phyloP scores from a whole-genome alignment of 495 filamentous ascomycete species.

The Daldinia concentrica region DNA sequence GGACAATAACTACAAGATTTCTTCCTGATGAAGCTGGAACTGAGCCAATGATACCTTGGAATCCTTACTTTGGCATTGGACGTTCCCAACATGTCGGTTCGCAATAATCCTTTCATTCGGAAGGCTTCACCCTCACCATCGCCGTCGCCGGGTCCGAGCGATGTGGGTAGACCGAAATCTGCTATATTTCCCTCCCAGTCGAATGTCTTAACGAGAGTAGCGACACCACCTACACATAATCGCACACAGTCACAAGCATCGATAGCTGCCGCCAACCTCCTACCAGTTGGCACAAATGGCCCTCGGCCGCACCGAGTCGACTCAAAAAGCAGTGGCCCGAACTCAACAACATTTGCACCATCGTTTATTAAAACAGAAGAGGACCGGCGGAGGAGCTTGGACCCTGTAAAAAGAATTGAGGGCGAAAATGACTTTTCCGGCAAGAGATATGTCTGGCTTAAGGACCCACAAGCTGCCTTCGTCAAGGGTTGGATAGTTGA shows the following conservation, averaged over 20 bases:
- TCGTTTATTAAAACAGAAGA: conserved; percentile 92
- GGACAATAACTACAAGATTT: conserved; percentile 11
- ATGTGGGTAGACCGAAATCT: conserved; percentile 73
- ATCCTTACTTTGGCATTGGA: conserved; percentile 49
- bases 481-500: conserved; percentile 91
- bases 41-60: conserved; percentile 18
- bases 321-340: conserved; percentile 64
- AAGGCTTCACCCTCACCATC: conserved; percentile 68
- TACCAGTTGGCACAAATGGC: conserved; percentile 44
- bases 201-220: conserved; percentile 55
- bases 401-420: conserved; percentile 80
- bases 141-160: conserved; percentile 61
- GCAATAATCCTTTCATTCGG: conserved; percentile 80
- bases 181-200: conserved; percentile 65
- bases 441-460: conserved; percentile 98
- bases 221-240: conserved; percentile 49
- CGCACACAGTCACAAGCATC: conserved; percentile 58
- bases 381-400: conserved; percentile 68
- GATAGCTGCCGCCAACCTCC: conserved; percentile 37
- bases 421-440: conserved; percentile 98
- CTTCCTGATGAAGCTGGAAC: conserved; percentile 20
- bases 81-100: conserved; percentile 51
- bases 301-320: conserved; percentile 65
- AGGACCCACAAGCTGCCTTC: conserved; percentile 86
- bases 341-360: conserved; percentile 87